Evolutionary conservation across 345 rosid genomes (phyloP), one percentile per base, ranked within the genome.

Genomic region (Brassica juncea): DNA sequence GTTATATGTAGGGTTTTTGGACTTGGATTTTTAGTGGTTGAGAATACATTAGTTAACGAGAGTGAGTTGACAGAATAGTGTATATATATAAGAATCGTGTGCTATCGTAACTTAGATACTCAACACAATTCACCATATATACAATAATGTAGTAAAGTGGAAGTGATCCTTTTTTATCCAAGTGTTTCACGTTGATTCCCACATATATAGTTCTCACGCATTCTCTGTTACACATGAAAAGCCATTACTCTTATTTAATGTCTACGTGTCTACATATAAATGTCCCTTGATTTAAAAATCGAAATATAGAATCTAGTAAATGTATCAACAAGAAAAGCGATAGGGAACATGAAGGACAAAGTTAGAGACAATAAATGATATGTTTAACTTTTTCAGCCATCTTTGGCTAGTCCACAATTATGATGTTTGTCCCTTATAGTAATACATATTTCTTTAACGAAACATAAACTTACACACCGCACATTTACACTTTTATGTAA

Each of bases 101-200:
- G 74, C 12, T 63, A 73, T 74, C 72, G 49, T 68, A 28, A 64
- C 52, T 35, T 74, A 80, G 72, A 80, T 74, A 69, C 72, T 74
- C 55, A 69, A 37, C 72, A 80, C 55, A 55, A 74, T 63, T 80
- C 61, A 8, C 27, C 35, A 74, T 74, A 68, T 71, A 73, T 58
- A 23, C 66, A 78, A 35, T 30, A 30, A 60, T 68, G 34, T 69
- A 47, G 65, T 69, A 74, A 80, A 80, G 83, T 70, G 76, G 67
- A 74, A 39, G 58, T 64, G 79, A 55, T 55, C 71, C 63, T 60
- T 69, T 67, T 73, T 61, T 25, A 15, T 67, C 74, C 78, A 79
- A 79, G 82, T 80, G 75, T 74, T 74, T 74, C 79, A 80, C 83
- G 75, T 69, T 80, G 75, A 74, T 80, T 55, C 75, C 66, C 49